A percentile compares a stretch with the other conserved stretches of the same genome.
phyloP scores from a whole-genome alignment of 1,284 basidiomycete genomes.

The Omphalotus olearius region DNA sequence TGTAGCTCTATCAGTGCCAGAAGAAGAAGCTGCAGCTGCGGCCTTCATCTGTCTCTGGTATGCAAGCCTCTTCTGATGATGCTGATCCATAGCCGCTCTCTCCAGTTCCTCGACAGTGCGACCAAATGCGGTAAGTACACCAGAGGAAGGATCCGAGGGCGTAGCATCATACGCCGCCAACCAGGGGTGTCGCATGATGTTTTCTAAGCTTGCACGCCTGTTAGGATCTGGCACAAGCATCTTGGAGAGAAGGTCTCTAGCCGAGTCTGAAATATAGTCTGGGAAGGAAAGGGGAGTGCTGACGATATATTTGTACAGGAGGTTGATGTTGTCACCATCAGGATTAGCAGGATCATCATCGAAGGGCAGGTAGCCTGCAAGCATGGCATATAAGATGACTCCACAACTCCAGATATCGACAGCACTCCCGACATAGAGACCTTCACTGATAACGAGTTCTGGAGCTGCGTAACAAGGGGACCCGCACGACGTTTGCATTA shows the following conservation, averaged over 20 bases:
- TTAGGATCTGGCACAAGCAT: slow-evolving; percentile 81
- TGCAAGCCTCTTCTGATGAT: slow-evolving; percentile 64
- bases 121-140: slow-evolving; percentile 45
- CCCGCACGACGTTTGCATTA: slow-evolving; percentile 99
- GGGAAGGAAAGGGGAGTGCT: slow-evolving; percentile 94
- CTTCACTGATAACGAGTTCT: slow-evolving; percentile 98
- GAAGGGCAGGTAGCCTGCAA: slow-evolving; percentile 98
- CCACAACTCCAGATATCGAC: slow-evolving; percentile 99
- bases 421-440: slow-evolving; percentile 95
- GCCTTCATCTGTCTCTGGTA: slow-evolving; percentile 60
- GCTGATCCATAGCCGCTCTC: slow-evolving; percentile 65
- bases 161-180: slow-evolving; percentile 43
- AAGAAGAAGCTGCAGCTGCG: slow-evolving; percentile 28
- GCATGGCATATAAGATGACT: slow-evolving; percentile 99
- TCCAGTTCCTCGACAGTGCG: slow-evolving; percentile 67
- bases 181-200: slow-evolving; percentile 76
- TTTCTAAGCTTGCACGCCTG: slow-evolving; percentile 58
- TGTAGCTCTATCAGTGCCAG: slow-evolving; percentile 26
- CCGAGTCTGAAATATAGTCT: slow-evolving; percentile 82
- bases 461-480: slow-evolving; percentile 98
- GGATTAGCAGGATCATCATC: slow-evolving; percentile 99
- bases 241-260: slow-evolving; percentile 53
- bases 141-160: slow-evolving; percentile 5
- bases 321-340: slow-evolving; percentile 98
- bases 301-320: slow-evolving; percentile 99